phyloP scores from a whole-genome alignment of 2,329 filamentous ascomycete species.

The Fusarium bactridioides region DNA sequence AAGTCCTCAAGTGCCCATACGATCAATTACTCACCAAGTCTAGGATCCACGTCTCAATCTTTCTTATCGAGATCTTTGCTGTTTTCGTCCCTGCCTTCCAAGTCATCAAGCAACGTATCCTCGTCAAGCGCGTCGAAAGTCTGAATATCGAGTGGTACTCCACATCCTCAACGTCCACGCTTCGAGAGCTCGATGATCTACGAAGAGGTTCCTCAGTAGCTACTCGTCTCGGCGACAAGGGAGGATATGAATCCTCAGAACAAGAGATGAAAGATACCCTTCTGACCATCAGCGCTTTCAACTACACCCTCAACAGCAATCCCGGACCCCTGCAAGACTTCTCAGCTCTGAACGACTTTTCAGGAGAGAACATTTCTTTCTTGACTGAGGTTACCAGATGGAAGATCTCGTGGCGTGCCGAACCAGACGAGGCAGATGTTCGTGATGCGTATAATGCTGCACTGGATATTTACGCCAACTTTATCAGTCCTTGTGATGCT shows the following conservation, averaged over 20 bases:
- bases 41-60: neutral
- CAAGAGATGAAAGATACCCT: neutral
- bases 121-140: neutral
- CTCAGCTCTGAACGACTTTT: neutral
- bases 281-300: neutral
- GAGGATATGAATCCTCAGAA: neutral
- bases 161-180: neutral
- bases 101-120: neutral
- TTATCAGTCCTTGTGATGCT: neutral
- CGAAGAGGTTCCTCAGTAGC: neutral
- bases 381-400: neutral
- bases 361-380: neutral
- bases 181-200: neutral
- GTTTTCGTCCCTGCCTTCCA: neutral
- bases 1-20: neutral
- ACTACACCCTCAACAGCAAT: neutral
- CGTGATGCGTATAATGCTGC: neutral
- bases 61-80: neutral
- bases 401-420: neutral
- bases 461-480: neutral
- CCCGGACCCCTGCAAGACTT: neutral
- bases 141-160: neutral
- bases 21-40: neutral
- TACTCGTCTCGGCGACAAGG: neutral
- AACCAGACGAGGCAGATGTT: neutral